These are phyloP conservation scores for Clohesyomyces aquaticus DNA, from an alignment of 495 filamentous ascomycete genomes.

Conservation along the genomic window DNA sequence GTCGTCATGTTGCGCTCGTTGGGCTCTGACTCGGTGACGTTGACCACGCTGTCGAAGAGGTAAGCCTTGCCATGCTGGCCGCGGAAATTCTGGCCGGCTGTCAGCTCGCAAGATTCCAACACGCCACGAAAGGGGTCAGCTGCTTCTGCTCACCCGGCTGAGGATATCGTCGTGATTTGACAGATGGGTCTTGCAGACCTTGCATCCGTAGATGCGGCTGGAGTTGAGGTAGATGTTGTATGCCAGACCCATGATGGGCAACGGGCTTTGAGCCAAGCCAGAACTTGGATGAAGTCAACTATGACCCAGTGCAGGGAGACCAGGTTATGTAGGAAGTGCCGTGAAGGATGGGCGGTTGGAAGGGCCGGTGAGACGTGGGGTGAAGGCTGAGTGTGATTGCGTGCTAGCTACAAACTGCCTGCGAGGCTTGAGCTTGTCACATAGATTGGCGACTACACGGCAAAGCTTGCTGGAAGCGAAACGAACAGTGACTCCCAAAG, in stretches of 20 bases:
- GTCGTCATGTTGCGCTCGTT: slow-evolving; percentile 99
- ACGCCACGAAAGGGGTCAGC: too few relatives aligned
- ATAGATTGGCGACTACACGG: not conserved
- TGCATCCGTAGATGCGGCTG: slow-evolving; percentile 92
- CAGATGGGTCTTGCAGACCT: slow-evolving; percentile 92
- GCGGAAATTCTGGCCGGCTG: slow-evolving; percentile 79
- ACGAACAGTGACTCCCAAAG: not conserved
- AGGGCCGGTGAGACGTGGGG: not conserved
- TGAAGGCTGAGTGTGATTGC: not conserved
- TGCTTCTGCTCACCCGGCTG: slow-evolving; percentile 84
- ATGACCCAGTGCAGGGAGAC: not conserved
- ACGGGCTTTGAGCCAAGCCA: not conserved
- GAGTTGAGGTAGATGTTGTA: slow-evolving; percentile 96
- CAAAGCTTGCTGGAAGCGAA: not conserved
- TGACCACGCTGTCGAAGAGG: slow-evolving; percentile 93
- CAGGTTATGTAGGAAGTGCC: not conserved
- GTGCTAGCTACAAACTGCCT: not conserved
- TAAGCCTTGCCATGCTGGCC: slow-evolving; percentile 98
- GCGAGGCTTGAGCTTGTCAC: not conserved
- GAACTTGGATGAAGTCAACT: not conserved
- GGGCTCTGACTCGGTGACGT: slow-evolving; percentile 76
- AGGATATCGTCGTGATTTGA: slow-evolving; percentile 95
- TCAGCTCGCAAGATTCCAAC: too few relatives aligned
- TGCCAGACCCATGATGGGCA: slow-evolving; percentile 75
- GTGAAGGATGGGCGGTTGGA: not conserved